Evolutionary conservation across 352 stramenopile genomes (phyloP), one percentile per base, ranked within the genome.

Genomic region (Phytopythium kandeliae): DNA sequence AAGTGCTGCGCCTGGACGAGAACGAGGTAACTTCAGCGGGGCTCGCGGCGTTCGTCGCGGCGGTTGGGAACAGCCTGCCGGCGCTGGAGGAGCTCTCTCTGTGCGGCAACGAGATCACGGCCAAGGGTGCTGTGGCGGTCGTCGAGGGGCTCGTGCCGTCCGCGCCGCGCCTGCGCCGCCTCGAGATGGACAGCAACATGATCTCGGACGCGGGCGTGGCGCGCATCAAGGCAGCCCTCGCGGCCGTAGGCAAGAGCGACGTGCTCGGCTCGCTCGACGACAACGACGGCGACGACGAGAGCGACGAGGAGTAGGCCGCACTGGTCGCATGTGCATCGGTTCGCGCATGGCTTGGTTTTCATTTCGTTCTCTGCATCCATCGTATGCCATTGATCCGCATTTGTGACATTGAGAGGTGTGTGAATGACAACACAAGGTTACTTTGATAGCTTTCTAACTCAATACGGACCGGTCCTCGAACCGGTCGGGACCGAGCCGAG

Each of bases 251-350:
- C 30, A 86, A 86, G 50, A 51, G 47, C n/a, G 46, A 49, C 7
- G 67, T 84, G 26, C 71, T 95, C 4, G 82, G 78, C 37, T 82
- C 77, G 45, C 67, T 95, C n/a, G 59, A 91, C 47, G 84, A 95
- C 42, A 95, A 95, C 60, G 80, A 88, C 49, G 76, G 78, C 31
- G 80, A 91, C 45, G 73, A 85, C 21, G 80, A 88, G 49, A 81
- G 70, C 59, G 69, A 82, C 51, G 55, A 67, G 35, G 56, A 59
- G 45, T 62, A 62, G 50, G 21, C 28, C 28, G 3, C 7, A 15
- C 3, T 17, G 13, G n/a, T 3, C 12, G 13, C 35, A 41, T 21
- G 10, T 45, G 36, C 33, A 37, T 37, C 13, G n/a, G 33, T 37
- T n/a, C 33, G 7, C 33, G 13, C 33, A 37, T n/a, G n/a, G n/a